Evolutionary conservation across 2,329 filamentous ascomycete genomes (phyloP), one percentile per base, ranked within the genome.

Genomic region (Anthostomella pinea): DNA sequence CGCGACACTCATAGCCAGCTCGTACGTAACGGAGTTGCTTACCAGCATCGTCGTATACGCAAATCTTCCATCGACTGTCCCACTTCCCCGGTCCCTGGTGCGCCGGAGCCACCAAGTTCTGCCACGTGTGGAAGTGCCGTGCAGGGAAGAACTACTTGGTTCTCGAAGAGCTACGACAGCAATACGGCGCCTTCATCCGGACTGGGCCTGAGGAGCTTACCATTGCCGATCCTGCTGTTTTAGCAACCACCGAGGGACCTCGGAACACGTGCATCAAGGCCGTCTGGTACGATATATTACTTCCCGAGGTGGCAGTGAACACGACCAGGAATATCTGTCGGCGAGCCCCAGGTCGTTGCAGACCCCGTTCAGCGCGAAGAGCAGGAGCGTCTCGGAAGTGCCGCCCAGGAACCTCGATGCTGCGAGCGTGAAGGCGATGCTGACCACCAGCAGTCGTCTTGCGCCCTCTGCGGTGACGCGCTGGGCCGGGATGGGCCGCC

Each of bases 311-410:
- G 9, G 8, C 25, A 8, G 7, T 15, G 7, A 27, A 10, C 8
- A 10, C 13, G 9, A 27, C 25, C 6, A 9, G 20, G 11, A 31
- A 16, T 40, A 29, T 13, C 22, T 22, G 26, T 41, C 34, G 3
- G 34, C 39, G 4, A 38, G 16, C 7, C 33, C 38, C 10, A 35
- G 38, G 18, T 40, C 38, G 15, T 40, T 40, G 15, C 35, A 40
- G 14, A 34, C 21, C 36, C 36, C 33, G 13, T 39, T 39, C 3
- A 39, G 16, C 19, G 17, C 24, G 20, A 39, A 39, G 21, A 39
- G 36, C 19, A 34, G 5, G 19, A 39, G 36, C 19, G 36, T 16
- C 26, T 39, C 36, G 8, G 29, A 24, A 3, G 36, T 22, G 5
- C 18, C 33, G 6, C 33, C 38, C 16, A 41, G 20, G 9, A 13